These are phyloP conservation scores for Helicocarpus griseus DNA, from an alignment of 2,329 filamentous ascomycete genomes.

Conservation along the genomic window DNA sequence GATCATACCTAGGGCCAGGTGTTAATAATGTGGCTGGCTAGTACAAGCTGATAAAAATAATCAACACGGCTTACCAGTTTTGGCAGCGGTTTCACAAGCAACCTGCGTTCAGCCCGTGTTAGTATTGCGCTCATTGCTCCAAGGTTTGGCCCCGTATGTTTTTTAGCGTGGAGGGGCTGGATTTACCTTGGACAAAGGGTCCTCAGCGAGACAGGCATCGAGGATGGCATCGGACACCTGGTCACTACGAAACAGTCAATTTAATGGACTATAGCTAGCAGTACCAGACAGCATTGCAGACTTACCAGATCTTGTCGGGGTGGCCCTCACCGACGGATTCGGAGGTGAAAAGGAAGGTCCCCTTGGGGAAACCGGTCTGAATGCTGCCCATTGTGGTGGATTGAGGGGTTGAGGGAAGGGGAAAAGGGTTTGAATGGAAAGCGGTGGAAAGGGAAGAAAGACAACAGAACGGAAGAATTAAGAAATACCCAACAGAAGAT, in stretches of 20 bases:
- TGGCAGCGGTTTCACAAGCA: constrained; percentile 97
- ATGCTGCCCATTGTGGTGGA: constrained; percentile 45
- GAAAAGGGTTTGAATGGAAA: constrained; percentile 1
- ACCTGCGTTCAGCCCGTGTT: constrained; percentile 36
- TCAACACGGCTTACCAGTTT: constrained; percentile 61
- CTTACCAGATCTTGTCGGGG: constrained; percentile 85
- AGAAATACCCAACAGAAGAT: constrained; percentile 17
- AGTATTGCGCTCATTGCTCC: constrained; percentile 1
- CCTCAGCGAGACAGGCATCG: constrained; percentile 90
- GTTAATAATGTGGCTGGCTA: constrained; percentile 9
- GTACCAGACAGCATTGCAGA: constrained; percentile 17
- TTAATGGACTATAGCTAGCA: background rate
- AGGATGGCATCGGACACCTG: constrained; percentile 98
- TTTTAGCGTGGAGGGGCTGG: constrained; percentile 6
- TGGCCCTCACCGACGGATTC: constrained; percentile 86
- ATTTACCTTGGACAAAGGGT: constrained; percentile 82
- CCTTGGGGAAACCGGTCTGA: constrained; percentile 31
- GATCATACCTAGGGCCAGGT: constrained; percentile 54
- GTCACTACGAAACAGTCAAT: constrained; percentile 45
- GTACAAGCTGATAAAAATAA: constrained; percentile 4
- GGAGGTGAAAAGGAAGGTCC: constrained; percentile 81
- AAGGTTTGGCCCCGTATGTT: constrained; percentile 3
- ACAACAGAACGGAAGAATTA: constrained; percentile 14
- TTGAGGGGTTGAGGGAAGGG: background rate
- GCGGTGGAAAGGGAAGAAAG: constrained; percentile 9